Base-by-base conservation (phyloP, 192 early-diverging fungal genomes). In the Coemansia sp. region DNA sequence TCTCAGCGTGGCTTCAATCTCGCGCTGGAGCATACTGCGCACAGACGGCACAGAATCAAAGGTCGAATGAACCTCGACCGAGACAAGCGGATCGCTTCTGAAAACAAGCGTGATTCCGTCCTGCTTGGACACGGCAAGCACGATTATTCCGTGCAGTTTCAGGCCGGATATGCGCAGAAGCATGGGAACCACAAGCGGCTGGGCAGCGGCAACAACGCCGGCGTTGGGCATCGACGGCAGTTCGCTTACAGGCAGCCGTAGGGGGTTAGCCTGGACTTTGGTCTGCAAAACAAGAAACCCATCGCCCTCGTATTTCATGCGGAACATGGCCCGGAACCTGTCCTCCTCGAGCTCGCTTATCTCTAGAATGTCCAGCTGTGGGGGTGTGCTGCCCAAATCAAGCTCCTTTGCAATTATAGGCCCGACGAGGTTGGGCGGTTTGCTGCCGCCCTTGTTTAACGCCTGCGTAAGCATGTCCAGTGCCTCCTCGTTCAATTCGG, bases 181-280 rank as follows among this genome's bases (percentile, higher is more conserved):
- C 96, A 99, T 98, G 6, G 97, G 98, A 9, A 99, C 95, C 0
- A 98, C 89, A 2, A 99, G 86, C 1, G 98, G 98, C 70, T 90
- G 87, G 57, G 96, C 93, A 1, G 98, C 97, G 3, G 95, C 95
- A 9, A 98, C 81, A 18, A 93, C 87, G 26, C 87, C 87, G 23
- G 87, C 71, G 11, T 88, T 84, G 38, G 88, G 87, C 79, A 88
- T 86, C 26, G 85, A 77, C n/a, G 85, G 86, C 49, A 87, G 74
- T 42, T 89, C 86, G 64, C 81, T 84, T 21, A 75, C 81, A 43
- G 86, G 42, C 12, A 76, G 59, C 23, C 76, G 78, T 69, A 84
- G 76, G 8, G 78, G 84, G 71, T 86, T 81, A 18, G 81, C 81
- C 66, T 98, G 95, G 4, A 98, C 97, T 79, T 92, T 92, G 1